phyloP scores from a whole-genome alignment of 768 basidiomycete species.

The Pleurotus ostreatus region DNA sequence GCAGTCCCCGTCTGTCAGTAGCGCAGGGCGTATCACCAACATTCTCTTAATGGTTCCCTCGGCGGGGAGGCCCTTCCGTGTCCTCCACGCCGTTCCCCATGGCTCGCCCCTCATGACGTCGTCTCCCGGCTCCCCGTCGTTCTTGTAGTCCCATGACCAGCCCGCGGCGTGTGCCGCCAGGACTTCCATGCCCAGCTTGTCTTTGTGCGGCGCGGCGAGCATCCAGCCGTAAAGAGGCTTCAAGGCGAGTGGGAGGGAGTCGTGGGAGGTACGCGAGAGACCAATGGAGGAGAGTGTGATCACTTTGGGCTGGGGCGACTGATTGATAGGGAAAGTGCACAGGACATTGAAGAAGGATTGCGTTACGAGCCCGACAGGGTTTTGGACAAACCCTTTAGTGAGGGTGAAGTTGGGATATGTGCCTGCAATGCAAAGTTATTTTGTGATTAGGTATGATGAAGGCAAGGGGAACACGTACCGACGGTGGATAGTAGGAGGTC shows the following conservation, averaged over 20 bases:
- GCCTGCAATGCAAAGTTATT: too few relatives aligned
- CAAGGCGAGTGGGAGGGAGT: constrained; percentile 40
- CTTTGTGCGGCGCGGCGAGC: constrained; percentile 44
- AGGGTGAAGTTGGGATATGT: constrained; percentile 27
- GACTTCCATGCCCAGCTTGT: constrained; percentile 61
- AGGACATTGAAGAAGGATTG: constrained; percentile 52
- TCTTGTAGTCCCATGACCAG: constrained; percentile 40
- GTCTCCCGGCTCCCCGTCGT: constrained; percentile 32
- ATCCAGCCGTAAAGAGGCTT: constrained; percentile 46
- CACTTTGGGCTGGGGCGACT: constrained; percentile 39
- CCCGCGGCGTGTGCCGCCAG: constrained; percentile 44
- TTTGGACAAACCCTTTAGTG: constrained; percentile 43
- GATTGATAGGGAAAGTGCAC: constrained; percentile 41
- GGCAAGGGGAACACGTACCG: constrained; percentile 32
- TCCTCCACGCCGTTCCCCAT: constrained; percentile 46
- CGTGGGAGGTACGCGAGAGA: constrained; percentile 40
- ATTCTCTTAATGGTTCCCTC: constrained; percentile 40
- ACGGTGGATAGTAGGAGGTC: constrained; percentile 60
- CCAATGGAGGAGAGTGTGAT: constrained; percentile 54
- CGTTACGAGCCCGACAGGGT: constrained; percentile 56
- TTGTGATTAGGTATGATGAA: too few relatives aligned
- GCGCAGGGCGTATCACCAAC: constrained; percentile 51
- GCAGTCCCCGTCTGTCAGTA: constrained; percentile 57
- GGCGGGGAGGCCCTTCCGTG: constrained; percentile 34
- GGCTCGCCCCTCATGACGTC: constrained; percentile 37